phyloP scores from a whole-genome alignment of 2,329 filamentous ascomycete species.

The Aspergillus brasiliensis region DNA sequence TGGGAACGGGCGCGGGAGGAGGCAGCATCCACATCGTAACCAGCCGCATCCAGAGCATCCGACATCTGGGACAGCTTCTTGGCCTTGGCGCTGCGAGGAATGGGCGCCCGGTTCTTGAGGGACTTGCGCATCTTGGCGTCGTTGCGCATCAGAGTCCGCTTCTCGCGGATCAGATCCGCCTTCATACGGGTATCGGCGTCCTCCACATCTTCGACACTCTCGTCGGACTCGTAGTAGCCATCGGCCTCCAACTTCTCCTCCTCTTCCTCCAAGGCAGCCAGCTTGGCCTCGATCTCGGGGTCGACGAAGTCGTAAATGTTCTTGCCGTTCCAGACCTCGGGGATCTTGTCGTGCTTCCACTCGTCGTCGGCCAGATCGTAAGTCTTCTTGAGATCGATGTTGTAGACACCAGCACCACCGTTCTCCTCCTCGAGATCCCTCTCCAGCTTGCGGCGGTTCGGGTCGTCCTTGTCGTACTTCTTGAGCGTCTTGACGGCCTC shows the following conservation, averaged over 20 bases:
- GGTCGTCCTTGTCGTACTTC: slow-evolving; percentile 90
- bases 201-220: slow-evolving; percentile 81
- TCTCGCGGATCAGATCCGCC: slow-evolving; percentile 93
- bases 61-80: slow-evolving; percentile 87
- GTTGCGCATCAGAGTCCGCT: slow-evolving; percentile 88
- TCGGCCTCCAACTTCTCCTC: slow-evolving; percentile 90
- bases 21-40: slow-evolving; percentile 78
- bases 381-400: slow-evolving; percentile 84
- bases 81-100: slow-evolving; percentile 78
- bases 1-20: slow-evolving; percentile 70
- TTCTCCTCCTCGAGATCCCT: slow-evolving; percentile 89
- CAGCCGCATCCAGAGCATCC: slow-evolving; percentile 78
- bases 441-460: slow-evolving; percentile 76
- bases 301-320: slow-evolving; percentile 98
- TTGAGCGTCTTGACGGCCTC: slow-evolving; percentile 76
- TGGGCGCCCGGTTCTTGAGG: slow-evolving; percentile 94
- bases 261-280: slow-evolving; percentile 89
- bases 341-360: slow-evolving; percentile 96
- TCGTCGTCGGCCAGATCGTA: slow-evolving; percentile 85
- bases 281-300: slow-evolving; percentile 91
- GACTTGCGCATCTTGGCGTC: slow-evolving; percentile 94
- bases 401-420: slow-evolving; percentile 94
- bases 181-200: slow-evolving; percentile 87
- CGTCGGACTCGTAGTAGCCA: slow-evolving; percentile 88
- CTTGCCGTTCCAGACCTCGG: slow-evolving; percentile 91